These are phyloP conservation scores for Colletotrichum musicola DNA, from an alignment of 2,329 filamentous ascomycete genomes.

Conservation along the genomic window DNA sequence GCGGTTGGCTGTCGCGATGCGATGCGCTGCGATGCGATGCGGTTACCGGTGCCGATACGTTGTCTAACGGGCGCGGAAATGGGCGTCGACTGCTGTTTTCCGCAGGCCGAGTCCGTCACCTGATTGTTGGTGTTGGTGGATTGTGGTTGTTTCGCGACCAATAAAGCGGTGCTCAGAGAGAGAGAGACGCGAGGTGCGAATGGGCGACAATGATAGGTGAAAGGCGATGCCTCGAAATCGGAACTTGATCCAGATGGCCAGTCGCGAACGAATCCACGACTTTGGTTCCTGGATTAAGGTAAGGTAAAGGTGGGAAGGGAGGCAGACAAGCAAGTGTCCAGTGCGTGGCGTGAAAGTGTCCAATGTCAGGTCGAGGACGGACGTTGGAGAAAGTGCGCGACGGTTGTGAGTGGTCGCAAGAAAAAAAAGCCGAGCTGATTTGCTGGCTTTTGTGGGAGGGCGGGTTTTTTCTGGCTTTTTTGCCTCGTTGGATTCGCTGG, in stretches of 20 bases:
- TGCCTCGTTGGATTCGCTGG: conserved; percentile 39
- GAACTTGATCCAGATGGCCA: conserved; percentile 42
- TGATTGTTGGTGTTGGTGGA: conserved; percentile 52
- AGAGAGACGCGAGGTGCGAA: conserved; percentile 42
- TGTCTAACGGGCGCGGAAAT: conserved; percentile 17
- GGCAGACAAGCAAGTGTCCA: conserved; percentile 21
- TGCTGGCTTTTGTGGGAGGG: conserved; percentile 40
- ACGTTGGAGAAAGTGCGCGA: conserved; percentile 46
- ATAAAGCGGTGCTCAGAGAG: conserved; percentile 61
- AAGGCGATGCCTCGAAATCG: conserved; percentile 46
- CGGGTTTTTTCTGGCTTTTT: conserved; percentile 40
- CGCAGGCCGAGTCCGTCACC: conserved; percentile 64
- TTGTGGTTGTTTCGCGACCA: conserved; percentile 41
- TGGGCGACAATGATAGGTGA: conserved; percentile 64
- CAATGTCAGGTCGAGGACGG: conserved; percentile 34
- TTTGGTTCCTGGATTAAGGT: conserved; percentile 40
- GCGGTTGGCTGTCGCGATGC: conserved; percentile 42
- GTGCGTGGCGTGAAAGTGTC: conserved; percentile 28
- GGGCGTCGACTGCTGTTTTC: conserved; percentile 46
- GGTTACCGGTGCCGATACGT: conserved; percentile 7
- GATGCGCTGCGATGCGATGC: conserved; percentile 26
- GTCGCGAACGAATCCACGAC: conserved; percentile 45
- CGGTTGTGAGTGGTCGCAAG: conserved; percentile 42
- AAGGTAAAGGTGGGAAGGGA: conserved; percentile 13
- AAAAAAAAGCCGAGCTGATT: conserved; percentile 42